Evolutionary conservation across 768 basidiomycete species (phyloP), one percentile per base, ranked within the genome.

Genomic region (Hygrocybe coccinea): DNA sequence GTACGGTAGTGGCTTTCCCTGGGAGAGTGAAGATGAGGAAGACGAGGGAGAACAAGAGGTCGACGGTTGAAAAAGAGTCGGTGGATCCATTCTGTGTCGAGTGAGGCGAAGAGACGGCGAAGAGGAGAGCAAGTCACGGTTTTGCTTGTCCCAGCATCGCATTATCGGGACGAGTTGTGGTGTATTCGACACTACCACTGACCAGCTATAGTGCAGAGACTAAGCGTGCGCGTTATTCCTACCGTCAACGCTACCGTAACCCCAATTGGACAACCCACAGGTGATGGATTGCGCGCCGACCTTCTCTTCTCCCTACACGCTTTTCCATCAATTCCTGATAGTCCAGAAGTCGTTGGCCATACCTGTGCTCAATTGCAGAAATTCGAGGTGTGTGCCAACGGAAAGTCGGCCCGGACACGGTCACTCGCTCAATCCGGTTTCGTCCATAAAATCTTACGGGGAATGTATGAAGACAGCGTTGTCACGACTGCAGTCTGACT

Each of bases 101-200:
- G n/a, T n/a, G n/a, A n/a, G n/a, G n/a, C n/a, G n/a, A n/a, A n/a
- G n/a, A n/a, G n/a, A n/a, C n/a, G n/a, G n/a, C n/a, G n/a, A n/a
- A n/a, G n/a, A n/a, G n/a, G n/a, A n/a, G n/a, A n/a, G n/a, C n/a
- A n/a, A n/a, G n/a, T n/a, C n/a, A n/a, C n/a, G n/a, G n/a, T n/a
- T n/a, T n/a, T n/a, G n/a, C n/a, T n/a, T n/a, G n/a, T n/a, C n/a
- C n/a, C n/a, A n/a, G n/a, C n/a, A n/a, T n/a, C n/a, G n/a, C n/a
- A n/a, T n/a, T n/a, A n/a, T n/a, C n/a, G n/a, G n/a, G n/a, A n/a
- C n/a, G n/a, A n/a, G n/a, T n/a, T n/a, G n/a, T n/a, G n/a, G n/a
- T 2, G 82, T 78, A 77, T 94, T 94, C 70, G 89, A 92, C 70
- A 91, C 90, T n/a, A n/a, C 69, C 93, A 93, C 67, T 91, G 87